Evolutionary conservation across 129 eudicot genomes (phyloP).

Genomic region (Helichrysum umbraculigerum): DNA sequence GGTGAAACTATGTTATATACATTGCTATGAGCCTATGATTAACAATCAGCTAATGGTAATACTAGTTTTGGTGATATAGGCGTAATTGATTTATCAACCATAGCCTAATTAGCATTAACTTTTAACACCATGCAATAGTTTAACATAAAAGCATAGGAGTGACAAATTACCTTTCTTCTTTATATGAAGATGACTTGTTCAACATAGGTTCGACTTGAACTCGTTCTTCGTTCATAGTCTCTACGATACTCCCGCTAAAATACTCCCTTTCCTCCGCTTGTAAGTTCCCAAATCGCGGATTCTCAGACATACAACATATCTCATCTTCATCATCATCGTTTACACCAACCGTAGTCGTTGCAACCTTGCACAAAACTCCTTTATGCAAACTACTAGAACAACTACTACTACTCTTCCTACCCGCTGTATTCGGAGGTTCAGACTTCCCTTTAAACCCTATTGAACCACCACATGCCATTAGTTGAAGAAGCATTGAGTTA

Average conservation of each 20-base stretch:
- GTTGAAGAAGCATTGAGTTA: conserved; percentile 58
- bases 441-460: conserved; percentile 50
- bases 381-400: conserved; percentile 44
- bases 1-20: no score
- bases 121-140: not conserved
- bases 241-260: conserved; percentile 93
- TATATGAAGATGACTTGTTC: conserved; percentile 75
- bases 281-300: conserved; percentile 86
- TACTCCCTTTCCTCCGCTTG: conserved; percentile 87
- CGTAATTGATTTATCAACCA: not conserved
- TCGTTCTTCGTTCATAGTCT: conserved; percentile 45
- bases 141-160: not conserved
- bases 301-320: conserved; percentile 88
- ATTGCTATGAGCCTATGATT: no score
- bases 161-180: conserved; percentile 67
- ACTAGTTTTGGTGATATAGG: no score
- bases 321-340: conserved; percentile 32
- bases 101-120: not conserved
- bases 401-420: conserved; percentile 49
- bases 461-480: conserved; percentile 80
- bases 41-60: no score
- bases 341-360: conserved; percentile 31
- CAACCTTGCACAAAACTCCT: conserved; percentile 49
- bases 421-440: conserved; percentile 5
- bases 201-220: conserved; percentile 41